These are phyloP conservation scores for Citrus trifoliata DNA, from an alignment of 345 rosid species.

Conservation along the genomic window DNA sequence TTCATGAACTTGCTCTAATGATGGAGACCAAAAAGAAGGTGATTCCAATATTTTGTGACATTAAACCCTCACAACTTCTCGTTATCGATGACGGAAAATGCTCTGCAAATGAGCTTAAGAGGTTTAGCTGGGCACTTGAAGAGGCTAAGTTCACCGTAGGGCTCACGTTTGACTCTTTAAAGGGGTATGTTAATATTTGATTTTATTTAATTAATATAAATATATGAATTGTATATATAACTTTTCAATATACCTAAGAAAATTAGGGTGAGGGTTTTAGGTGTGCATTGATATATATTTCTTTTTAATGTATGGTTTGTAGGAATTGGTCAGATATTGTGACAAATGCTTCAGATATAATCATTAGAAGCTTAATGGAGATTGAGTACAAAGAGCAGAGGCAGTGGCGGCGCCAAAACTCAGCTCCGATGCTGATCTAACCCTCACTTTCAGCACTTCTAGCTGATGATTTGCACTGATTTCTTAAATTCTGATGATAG, in stretches of 20 bases:
- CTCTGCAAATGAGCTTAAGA: slow-evolving; percentile 33
- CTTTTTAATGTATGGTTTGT: neutral
- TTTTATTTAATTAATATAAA: no score
- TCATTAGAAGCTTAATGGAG: slow-evolving; percentile 53
- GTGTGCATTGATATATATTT: neutral
- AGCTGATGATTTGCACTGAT: no score
- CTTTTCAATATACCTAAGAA: neutral
- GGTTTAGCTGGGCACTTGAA: slow-evolving; percentile 61
- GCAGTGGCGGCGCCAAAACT: neutral
- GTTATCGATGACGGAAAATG: slow-evolving; percentile 29
- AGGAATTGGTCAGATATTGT: slow-evolving; percentile 70
- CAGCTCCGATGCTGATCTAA: slow-evolving; percentile 1
- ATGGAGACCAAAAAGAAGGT: slow-evolving; percentile 69
- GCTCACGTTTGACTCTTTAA: slow-evolving; percentile 50
- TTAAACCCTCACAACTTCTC: slow-evolving; percentile 69
- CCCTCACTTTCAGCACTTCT: neutral
- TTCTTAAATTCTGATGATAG: no score
- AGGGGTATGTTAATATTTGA: slow-evolving; percentile 40
- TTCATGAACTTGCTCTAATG: slow-evolving; percentile 65
- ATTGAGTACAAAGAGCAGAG: slow-evolving; percentile 35
- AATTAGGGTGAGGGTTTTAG: neutral
- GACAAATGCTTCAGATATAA: slow-evolving; percentile 51
- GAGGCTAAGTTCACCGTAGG: slow-evolving; percentile 72
- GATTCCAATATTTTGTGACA: slow-evolving; percentile 66
- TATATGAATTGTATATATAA: no score